A percentile compares a stretch with the other conserved stretches of the same genome.
Evolutionary conservation across 2,329 filamentous ascomycete species (phyloP).

Genomic region (Xenoacremonium recifei): DNA sequence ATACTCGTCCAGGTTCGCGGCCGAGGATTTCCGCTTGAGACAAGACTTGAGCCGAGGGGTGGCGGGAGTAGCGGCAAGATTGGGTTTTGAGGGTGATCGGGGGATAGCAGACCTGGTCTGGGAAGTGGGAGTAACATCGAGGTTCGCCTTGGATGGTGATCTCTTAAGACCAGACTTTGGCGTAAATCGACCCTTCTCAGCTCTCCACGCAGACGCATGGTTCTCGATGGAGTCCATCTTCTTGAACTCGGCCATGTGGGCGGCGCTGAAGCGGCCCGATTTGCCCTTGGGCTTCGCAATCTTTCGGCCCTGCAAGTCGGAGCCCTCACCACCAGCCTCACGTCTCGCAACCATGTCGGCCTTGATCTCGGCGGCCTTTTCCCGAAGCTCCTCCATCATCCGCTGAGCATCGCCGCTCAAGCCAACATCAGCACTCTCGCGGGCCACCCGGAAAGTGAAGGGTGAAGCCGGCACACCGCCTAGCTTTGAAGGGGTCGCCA

Average conservation of each 20-base stretch:
- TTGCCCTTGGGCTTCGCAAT: slow-evolving; percentile 80
- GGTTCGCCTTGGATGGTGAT: slow-evolving; percentile 46
- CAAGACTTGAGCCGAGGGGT: slow-evolving; percentile 40
- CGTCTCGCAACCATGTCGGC: slow-evolving; percentile 63
- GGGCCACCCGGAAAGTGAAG: slow-evolving; percentile 70
- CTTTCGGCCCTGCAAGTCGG: slow-evolving; percentile 55
- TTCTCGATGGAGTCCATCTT: slow-evolving; percentile 97
- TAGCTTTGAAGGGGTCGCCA: slow-evolving; percentile 64
- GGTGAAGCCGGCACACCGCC: slow-evolving; percentile 51
- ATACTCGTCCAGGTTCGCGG: slow-evolving; percentile 27
- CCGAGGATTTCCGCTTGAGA: slow-evolving; percentile 26
- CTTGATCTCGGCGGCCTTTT: slow-evolving; percentile 70
- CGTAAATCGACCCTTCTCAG: slow-evolving; percentile 52
- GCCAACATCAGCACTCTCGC: slow-evolving; percentile 45
- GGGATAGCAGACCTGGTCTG: slow-evolving; percentile 44
- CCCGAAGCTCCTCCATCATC: slow-evolving; percentile 67
- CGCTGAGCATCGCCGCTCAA: slow-evolving; percentile 61
- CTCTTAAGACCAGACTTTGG: slow-evolving; percentile 42
- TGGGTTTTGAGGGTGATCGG: slow-evolving; percentile 55
- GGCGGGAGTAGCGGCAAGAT: slow-evolving; percentile 57
- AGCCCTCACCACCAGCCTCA: slow-evolving; percentile 49
- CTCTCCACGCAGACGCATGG: slow-evolving; percentile 77
- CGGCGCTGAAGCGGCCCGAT: slow-evolving; percentile 75
- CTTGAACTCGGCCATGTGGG: slow-evolving; percentile 84
- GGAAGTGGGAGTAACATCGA: slow-evolving; percentile 30